Evolutionary conservation across 2,329 filamentous ascomycete species (phyloP).

Genomic region (Pyricularia pennisetigena): DNA sequence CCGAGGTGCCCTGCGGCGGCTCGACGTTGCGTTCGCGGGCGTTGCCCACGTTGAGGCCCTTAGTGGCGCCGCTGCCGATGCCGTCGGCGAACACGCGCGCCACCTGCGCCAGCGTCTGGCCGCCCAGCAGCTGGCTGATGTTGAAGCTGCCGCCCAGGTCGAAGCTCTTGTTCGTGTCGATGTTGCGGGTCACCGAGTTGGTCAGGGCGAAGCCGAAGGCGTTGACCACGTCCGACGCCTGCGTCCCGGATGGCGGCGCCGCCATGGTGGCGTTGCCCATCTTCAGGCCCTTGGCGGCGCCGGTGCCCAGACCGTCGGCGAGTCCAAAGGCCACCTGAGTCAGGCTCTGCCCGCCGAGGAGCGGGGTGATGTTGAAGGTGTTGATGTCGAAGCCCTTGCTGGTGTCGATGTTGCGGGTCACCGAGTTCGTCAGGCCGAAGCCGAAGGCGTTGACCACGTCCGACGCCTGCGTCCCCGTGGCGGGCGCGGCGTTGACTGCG

Average conservation of each 20-base stretch:
- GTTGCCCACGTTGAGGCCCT: conserved; percentile 11
- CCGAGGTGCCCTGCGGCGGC: conserved; percentile 5
- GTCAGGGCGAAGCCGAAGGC: conserved; percentile 12
- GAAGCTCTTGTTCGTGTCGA: neutral
- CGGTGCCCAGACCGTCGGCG: conserved; percentile 9
- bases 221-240: conserved; percentile 13
- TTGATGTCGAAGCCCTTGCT: neutral
- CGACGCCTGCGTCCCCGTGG: conserved; percentile 7
- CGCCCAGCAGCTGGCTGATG: conserved; percentile 5
- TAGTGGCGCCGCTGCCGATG: conserved; percentile 9
- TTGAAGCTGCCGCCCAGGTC: neutral
- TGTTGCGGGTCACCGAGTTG: neutral
- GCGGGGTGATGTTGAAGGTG: neutral
- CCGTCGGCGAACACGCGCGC: conserved; percentile 9
- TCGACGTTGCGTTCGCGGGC: conserved; percentile 6
- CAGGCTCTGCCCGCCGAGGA: conserved; percentile 4
- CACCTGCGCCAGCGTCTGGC: conserved; percentile 2
- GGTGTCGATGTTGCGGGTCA: conserved; percentile 3
- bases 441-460: conserved; percentile 16
- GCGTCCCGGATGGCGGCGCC: conserved; percentile 3
- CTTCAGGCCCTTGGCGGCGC: conserved; percentile 10
- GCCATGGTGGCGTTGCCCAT: conserved; percentile 8
- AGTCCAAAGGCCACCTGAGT: conserved; percentile 8
- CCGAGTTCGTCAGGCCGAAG: conserved; percentile 5
- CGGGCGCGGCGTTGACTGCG: neutral